Conservation (phyloP, 1,139 yeast genomes). For the Saccharomyces uvarum region DNA sequence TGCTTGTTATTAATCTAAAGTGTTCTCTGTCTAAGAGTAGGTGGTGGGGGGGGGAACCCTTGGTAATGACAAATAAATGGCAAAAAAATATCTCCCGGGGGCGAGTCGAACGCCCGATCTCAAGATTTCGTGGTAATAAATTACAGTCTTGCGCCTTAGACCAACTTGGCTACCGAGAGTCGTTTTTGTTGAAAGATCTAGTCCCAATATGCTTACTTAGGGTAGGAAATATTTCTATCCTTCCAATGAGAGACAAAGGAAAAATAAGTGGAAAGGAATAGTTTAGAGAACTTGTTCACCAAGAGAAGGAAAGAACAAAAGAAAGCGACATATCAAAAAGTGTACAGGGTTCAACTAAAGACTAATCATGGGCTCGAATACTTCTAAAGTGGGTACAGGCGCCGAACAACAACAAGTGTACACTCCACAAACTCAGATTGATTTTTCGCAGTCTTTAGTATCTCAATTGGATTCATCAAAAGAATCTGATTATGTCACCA, state of each 20-base stretch:
- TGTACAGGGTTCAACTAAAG: background rate
- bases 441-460: conserved; percentile 61
- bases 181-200: background rate
- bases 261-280: background rate
- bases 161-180: conserved; percentile 15
- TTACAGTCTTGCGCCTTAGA: conserved; percentile 16
- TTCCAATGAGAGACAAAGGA: background rate
- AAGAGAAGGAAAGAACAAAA: background rate
- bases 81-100: conserved; percentile 11
- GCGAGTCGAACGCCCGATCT: conserved; percentile 14
- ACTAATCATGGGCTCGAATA: conserved; percentile 11
- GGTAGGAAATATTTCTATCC: background rate
- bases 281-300: background rate
- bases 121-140: conserved; percentile 10
- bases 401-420: conserved; percentile 7
- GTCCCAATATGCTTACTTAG: no score
- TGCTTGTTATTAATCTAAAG: background rate
- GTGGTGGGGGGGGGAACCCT: background rate
- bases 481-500: conserved; percentile 77
- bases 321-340: background rate
- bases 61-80: background rate
- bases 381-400: conserved; percentile 10
- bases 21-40: background rate
- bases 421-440: conserved; percentile 62
- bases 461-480: conserved; percentile 63